phyloP scores from a whole-genome alignment of 2,329 filamentous ascomycete species.

The Ceratocystis papillata region DNA sequence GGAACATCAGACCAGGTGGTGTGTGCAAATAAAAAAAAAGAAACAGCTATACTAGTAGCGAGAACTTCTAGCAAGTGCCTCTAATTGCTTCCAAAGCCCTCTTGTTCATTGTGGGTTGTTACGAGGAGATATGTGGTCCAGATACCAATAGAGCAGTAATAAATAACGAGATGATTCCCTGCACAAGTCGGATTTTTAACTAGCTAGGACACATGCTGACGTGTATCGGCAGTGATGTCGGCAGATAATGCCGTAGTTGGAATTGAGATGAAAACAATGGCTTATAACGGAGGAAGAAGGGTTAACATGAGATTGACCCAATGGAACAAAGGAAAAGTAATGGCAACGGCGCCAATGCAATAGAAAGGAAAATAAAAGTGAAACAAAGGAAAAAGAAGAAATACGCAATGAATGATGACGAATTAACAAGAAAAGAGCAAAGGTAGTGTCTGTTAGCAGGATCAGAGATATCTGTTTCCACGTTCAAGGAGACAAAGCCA shows the following conservation, averaged over 20 bases:
- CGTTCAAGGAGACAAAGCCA: background rate
- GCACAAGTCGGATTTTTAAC: no score
- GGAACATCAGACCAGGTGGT: background rate
- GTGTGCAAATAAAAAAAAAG: background rate
- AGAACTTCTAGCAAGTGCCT: background rate
- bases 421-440: constrained; percentile 9
- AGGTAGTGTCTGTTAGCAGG: background rate
- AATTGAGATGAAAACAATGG: no score
- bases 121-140: no score
- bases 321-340: background rate
- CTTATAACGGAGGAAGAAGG: no score
- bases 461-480: background rate
- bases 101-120: no score
- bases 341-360: background rate
- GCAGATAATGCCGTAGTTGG: no score
- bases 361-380: constrained; percentile 3
- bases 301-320: no score
- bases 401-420: background rate
- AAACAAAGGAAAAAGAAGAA: background rate
- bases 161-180: no score
- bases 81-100: background rate
- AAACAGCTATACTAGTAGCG: background rate
- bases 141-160: no score
- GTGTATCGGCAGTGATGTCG: no score
- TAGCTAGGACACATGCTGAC: no score